These are phyloP conservation scores for Malus asiatica DNA, from an alignment of 306 rosid species.

Conservation along the genomic window DNA sequence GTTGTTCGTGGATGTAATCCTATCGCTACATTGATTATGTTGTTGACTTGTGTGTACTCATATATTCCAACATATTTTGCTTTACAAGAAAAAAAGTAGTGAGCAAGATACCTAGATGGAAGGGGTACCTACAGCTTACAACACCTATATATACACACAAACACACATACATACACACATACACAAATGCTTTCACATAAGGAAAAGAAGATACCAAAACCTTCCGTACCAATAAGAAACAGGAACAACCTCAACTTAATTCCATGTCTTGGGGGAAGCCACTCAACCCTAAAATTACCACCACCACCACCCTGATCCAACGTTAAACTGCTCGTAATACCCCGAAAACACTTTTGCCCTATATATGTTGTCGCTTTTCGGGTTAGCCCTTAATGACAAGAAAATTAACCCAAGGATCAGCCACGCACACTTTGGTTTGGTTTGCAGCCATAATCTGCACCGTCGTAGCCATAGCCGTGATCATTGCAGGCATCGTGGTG, in stretches of 20 bases:
- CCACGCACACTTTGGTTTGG: conserved; percentile 62
- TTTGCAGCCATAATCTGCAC: conserved; percentile 55
- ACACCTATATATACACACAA: no score
- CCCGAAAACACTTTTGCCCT: conserved; percentile 13
- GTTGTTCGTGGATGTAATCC: no score
- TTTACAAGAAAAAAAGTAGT: conserved; percentile 8
- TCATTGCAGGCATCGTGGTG: conserved; percentile 41
- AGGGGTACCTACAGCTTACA: background rate
- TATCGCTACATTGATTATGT: no score
- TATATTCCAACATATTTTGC: conserved; percentile 1
- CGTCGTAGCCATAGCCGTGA: conserved; percentile 41
- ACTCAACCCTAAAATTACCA: background rate
- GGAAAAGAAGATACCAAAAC: conserved; percentile 97
- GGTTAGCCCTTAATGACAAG: conserved; percentile 9
- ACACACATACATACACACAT: no score
- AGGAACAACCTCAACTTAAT: conserved; percentile 21
- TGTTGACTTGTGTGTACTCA: no score
- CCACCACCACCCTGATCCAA: conserved; percentile 5
- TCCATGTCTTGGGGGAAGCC: conserved; percentile 20
- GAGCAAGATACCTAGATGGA: conserved; percentile 21
- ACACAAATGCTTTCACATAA: conserved; percentile 34
- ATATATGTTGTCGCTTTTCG: conserved; percentile 21
- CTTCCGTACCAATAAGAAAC: conserved; percentile 41
- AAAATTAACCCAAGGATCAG: conserved; percentile 2
- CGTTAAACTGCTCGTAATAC: conserved; percentile 13